Base-by-base conservation (phyloP, 1,139 yeast genomes). In the Tardiomyces depauwii region DNA sequence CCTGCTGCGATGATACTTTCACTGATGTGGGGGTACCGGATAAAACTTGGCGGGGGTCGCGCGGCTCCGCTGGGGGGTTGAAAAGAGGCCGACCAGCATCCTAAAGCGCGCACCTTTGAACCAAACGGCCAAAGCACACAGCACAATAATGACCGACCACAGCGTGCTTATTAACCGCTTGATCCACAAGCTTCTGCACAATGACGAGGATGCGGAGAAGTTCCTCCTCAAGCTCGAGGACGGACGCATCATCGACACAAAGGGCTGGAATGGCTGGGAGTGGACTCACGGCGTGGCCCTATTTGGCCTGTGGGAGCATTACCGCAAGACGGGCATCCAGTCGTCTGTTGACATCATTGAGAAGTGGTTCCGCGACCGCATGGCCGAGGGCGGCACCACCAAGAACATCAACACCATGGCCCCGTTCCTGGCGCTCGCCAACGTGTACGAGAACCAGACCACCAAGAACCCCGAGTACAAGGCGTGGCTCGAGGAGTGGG, bases 231-330 rank as follows among this genome's bases (percentile, higher is more conserved):
- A 56, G n/a, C 56, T 64, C 25, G 63, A 62, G 12, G 69, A 61
- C 44, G 69, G 69, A 1, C 51, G 66, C 45, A 53, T 62, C 44
- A 63, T 64, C 38, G 69, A 65, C 48, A 64, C 67, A 44, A 65
- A 64, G 49, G 66, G 66, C 14, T 65, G 69, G 69, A 60, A 63
- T 7, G 67, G 65, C n/a, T 65, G 69, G 68, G 68, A 64, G 49
- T 64, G 68, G 68, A 62, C 67, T 25, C 67, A 64, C 44, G 68
- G 68, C 6, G 36, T 30, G 5, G 36, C 36, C 36, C 61, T 65
- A 39, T 63, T 64, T 46, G 69, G 69, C 12, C 59, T 65, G 62
- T 65, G 69, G 68, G 65, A 64, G 44, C 65, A 62, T 51, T 61
- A 61, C 47, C 58, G 57, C 30, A 52, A 61, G 39, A 64, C 64